phyloP scores from a whole-genome alignment of 2,329 filamentous ascomycete genomes.

The Plectosphaerella sp. region DNA sequence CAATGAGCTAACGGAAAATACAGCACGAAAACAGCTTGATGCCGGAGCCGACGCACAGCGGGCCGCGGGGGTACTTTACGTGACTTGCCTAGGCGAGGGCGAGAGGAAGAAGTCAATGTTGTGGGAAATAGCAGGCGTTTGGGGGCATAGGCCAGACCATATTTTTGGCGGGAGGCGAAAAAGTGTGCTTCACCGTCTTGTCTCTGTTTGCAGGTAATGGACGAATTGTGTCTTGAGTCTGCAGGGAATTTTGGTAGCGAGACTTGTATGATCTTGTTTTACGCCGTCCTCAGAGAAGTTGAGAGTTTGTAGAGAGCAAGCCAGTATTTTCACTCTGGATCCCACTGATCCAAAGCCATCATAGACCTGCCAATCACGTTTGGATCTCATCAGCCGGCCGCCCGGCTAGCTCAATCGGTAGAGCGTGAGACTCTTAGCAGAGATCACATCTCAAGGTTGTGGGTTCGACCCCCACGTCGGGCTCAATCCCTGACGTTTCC shows the following conservation, averaged over 20 bases:
- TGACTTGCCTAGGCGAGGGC: conserved; percentile 16
- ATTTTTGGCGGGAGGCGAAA: background rate
- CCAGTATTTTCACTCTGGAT: too few relatives aligned
- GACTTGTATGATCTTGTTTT: too few relatives aligned
- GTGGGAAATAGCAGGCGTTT: too few relatives aligned
- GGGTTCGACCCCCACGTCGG: conserved; percentile 19
- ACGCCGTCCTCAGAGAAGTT: too few relatives aligned
- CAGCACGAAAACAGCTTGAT: conserved; percentile 37
- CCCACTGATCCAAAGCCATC: too few relatives aligned
- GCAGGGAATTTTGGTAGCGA: too few relatives aligned
- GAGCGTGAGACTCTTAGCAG: conserved; percentile 66
- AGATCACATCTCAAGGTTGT: conserved; percentile 12
- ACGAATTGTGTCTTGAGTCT: background rate
- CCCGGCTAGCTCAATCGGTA: conserved; percentile 66
- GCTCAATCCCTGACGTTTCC: conserved; percentile 16
- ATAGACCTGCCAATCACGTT: too few relatives aligned
- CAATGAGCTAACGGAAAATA: conserved; percentile 4
- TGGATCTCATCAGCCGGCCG: conserved; percentile 13
- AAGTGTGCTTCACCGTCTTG: too few relatives aligned
- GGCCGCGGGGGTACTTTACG: conserved; percentile 32
- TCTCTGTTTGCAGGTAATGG: background rate
- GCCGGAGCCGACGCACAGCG: conserved; percentile 24
- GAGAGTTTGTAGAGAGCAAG: too few relatives aligned
- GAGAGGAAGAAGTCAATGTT: background rate
- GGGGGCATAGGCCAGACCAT: background rate